Base-by-base conservation (phyloP, 2,329 filamentous ascomycete genomes). In the Penicillium freii region DNA sequence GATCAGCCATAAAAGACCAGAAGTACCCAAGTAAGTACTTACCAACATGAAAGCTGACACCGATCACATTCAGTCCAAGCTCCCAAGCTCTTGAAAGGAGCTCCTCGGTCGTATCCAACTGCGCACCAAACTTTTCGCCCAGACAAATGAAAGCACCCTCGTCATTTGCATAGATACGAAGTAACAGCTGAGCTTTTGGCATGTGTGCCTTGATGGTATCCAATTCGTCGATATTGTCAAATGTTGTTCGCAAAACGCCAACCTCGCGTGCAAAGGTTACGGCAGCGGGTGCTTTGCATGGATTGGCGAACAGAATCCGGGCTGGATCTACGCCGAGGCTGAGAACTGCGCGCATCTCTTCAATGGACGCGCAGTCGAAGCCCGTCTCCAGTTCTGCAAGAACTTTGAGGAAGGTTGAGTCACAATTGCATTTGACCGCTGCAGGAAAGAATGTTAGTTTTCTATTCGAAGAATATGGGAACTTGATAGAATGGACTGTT, bases 351-450 rank as follows among this genome's bases (percentile, higher is more conserved):
- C 59, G 50, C 9, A 71, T 62, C 45, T 71, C 69, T 43, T 62
- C 60, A 5, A 60, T 57, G 0, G 69, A 71, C 1, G 69, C 68
- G 48, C 69, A 71, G 45, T 71, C 69, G 21, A 71, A 71, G 6
- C 63, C 59, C 11, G 59, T 58, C 7, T 66, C 67, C 5, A 68
- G 51, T 2, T 62, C 52, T 15, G 62, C 64, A 11, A 71, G 64
- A 15, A 53, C 45, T n/a, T 58, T 59, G 19, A 71, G 58, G 3
- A 71, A 50, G 1, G 44, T 60, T 13, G 55, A 58, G 38, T 71
- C 68, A 2, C 64, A 58, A 46, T 71, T 71, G 61, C 66, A 70
- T 63, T 71, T 71, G 4, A 71, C 67, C 13, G 69, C 69, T 70
- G 43, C 17, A 3, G 9, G 10, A 15, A 17, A 13, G 17, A 5